Conservation (phyloP, 352 stramenopile species). For the Blastocystis sp. region DNA sequence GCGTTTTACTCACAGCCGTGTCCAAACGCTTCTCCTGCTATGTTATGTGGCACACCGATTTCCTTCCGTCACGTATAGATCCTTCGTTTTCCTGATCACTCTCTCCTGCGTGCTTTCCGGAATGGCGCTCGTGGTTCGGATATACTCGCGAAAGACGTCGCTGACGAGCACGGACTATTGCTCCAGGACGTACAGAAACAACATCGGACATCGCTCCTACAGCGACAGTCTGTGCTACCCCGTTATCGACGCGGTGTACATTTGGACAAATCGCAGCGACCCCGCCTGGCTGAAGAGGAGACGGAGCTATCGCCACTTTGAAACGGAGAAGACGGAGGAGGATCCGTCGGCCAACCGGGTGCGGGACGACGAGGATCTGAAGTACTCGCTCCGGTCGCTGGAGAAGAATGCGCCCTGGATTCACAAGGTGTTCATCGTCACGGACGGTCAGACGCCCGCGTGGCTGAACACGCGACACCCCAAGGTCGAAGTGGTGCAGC, state of each 20-base stretch:
- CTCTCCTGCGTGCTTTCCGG: constrained; percentile 3
- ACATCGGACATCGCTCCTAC: constrained; percentile 73
- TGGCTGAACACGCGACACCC: constrained; percentile 87
- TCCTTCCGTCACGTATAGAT: background rate
- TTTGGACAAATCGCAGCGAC: constrained; percentile 92
- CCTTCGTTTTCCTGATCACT: constrained; percentile 16
- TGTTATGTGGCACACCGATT: background rate
- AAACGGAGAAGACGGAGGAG: constrained; percentile 13
- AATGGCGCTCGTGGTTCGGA: constrained; percentile 1
- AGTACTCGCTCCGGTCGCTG: constrained; percentile 85
- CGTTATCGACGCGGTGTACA: constrained; percentile 93
- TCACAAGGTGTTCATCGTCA: constrained; percentile 90
- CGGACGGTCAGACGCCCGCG: constrained; percentile 89
- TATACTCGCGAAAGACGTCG: background rate
- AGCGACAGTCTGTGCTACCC: constrained; percentile 48
- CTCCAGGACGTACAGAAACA: constrained; percentile 33
- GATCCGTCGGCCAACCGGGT: constrained; percentile 87
- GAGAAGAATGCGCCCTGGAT: constrained; percentile 93
- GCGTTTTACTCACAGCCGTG: constrained; percentile 34
- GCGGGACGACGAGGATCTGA: constrained; percentile 90
- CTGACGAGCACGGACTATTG: constrained; percentile 30
- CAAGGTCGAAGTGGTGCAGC: constrained; percentile 85
- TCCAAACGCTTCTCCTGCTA: constrained; percentile 53
- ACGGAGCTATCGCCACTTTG: constrained; percentile 79
- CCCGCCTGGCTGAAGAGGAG: constrained; percentile 84